phyloP scores from a whole-genome alignment of 129 eudicot genomes.

The Pittosporum tobira region DNA sequence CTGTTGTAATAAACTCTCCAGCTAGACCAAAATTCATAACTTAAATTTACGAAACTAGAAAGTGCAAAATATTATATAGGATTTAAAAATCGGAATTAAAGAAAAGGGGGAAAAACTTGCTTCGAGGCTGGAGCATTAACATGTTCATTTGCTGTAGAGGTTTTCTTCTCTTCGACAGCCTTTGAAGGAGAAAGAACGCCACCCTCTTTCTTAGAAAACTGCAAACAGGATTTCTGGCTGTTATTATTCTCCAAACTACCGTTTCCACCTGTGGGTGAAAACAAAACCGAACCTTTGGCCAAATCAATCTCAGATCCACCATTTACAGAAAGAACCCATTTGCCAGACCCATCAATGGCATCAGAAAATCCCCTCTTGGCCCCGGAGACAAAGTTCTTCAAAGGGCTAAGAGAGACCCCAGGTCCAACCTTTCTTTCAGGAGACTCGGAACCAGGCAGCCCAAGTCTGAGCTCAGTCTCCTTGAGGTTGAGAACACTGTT shows the following conservation, averaged over 20 bases:
- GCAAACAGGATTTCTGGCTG: conserved; percentile 22
- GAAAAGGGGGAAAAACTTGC: conserved; percentile 25
- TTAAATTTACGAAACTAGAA: background rate
- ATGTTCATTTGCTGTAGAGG: conserved; percentile 28
- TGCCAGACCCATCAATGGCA: conserved; percentile 47
- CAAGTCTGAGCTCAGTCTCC: conserved; percentile 88
- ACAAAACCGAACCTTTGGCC: conserved; percentile 27
- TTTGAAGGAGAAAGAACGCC: conserved; percentile 16
- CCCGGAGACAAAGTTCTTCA: conserved; percentile 46
- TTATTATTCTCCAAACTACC: conserved; percentile 24
- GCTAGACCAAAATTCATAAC: background rate
- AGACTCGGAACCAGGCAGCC: conserved; percentile 69
- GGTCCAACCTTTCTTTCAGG: conserved; percentile 24
- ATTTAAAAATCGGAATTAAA: background rate
- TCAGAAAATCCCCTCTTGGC: conserved; percentile 80
- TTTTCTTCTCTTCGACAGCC: conserved; percentile 39
- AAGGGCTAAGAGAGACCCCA: conserved; percentile 23
- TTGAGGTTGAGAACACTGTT: conserved; percentile 45
- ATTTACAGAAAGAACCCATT: conserved; percentile 48
- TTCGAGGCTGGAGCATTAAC: conserved; percentile 55
- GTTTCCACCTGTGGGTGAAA: conserved; percentile 28
- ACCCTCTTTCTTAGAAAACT: conserved; percentile 11
- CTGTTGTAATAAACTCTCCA: background rate
- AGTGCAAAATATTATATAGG: background rate
- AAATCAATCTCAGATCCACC: conserved; percentile 53